Conservation (phyloP, 805 yeast species). For the Kodamaea leandrae region DNA sequence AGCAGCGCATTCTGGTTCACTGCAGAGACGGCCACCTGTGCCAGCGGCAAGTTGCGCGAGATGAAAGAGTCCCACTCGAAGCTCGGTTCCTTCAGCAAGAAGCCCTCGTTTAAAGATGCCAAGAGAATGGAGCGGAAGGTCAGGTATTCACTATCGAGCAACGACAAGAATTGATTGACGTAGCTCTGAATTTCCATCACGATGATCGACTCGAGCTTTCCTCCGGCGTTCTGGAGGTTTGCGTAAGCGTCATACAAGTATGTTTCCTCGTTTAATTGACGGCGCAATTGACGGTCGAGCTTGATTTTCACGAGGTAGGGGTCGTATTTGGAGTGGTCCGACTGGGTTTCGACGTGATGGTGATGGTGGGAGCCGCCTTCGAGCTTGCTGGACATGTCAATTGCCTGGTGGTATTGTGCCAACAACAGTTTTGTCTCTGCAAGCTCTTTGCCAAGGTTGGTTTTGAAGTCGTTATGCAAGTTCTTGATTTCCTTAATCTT, state of each 20-base stretch:
- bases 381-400: constrained; percentile 57
- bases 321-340: constrained; percentile 54
- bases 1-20: constrained; percentile 25
- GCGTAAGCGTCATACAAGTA: constrained; percentile 84
- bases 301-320: constrained; percentile 74
- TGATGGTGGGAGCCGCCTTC: constrained; percentile 21
- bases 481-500: constrained; percentile 86
- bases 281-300: constrained; percentile 73
- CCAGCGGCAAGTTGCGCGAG: constrained; percentile 53
- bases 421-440: constrained; percentile 39
- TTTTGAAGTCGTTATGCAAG: constrained; percentile 80
- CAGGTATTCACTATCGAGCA: constrained; percentile 71
- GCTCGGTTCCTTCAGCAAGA: constrained; percentile 72
- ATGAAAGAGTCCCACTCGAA: constrained; percentile 90
- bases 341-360: constrained; percentile 1
- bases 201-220: constrained; percentile 81
- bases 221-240: constrained; percentile 84
- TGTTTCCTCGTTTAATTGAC: constrained; percentile 80
- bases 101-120: constrained; percentile 58
- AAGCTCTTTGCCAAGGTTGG: constrained; percentile 63
- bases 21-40: constrained; percentile 26
- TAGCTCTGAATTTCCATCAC: constrained; percentile 84
- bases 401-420: constrained; percentile 53
- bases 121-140: constrained; percentile 63
- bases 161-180: constrained; percentile 64